These are phyloP conservation scores for Manihot esculenta DNA, from an alignment of 441 rosid genomes.

Conservation along the genomic window DNA sequence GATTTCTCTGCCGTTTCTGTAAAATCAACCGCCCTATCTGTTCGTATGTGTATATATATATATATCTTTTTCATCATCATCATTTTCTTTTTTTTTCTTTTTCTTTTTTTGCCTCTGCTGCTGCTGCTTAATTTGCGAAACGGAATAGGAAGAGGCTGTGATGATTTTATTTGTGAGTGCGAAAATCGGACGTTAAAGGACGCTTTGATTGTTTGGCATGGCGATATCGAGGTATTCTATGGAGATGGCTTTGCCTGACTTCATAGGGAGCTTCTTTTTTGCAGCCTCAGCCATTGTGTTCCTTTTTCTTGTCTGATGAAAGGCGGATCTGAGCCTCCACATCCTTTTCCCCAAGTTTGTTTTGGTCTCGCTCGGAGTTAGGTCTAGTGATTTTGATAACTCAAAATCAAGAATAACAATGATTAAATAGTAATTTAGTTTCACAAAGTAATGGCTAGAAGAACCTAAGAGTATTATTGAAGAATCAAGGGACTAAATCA, in stretches of 20 bases:
- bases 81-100: not conserved
- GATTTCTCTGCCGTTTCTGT: not conserved
- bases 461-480: too few species aligned
- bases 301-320: conserved; percentile 42
- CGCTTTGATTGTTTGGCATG: conserved; percentile 40
- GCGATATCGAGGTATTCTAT: conserved; percentile 26
- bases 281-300: conserved; percentile 43
- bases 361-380: too few species aligned
- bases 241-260: not conserved
- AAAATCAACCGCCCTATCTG: not conserved
- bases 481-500: too few species aligned
- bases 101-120: too few species aligned
- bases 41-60: not conserved
- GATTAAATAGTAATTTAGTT: too few species aligned
- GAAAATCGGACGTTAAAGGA: conserved; percentile 30
- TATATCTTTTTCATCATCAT: conserved; percentile 1
- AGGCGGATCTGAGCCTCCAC: conserved; percentile 70
- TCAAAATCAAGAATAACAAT: too few species aligned
- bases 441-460: too few species aligned
- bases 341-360: too few species aligned
- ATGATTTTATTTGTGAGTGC: not conserved
- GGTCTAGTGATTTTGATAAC: too few species aligned
- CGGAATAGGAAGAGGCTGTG: too few species aligned
- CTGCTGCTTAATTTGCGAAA: too few species aligned
- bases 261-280: not conserved